phyloP scores from a whole-genome alignment of 768 basidiomycete species.

The Suillus alpinus region DNA sequence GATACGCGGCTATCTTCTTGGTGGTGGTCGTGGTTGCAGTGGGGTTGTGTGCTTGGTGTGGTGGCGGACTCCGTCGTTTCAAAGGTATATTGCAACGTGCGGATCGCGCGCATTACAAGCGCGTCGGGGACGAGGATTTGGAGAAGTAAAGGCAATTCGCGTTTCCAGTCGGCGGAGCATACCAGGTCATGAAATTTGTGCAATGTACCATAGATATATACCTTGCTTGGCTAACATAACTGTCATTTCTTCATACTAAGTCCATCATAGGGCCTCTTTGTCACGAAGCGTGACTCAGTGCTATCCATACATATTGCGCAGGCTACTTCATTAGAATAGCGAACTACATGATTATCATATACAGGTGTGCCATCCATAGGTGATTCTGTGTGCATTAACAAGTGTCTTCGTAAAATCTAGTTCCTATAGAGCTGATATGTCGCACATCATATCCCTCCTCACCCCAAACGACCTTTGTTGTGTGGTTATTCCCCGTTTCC shows the following conservation, averaged over 20 bases:
- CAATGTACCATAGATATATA: not conserved
- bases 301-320: too few relatives aligned
- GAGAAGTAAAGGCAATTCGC: constrained; percentile 40
- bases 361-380: not conserved
- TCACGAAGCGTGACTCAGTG: not conserved
- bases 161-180: not conserved
- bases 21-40: constrained; percentile 45
- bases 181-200: not conserved
- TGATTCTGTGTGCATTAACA: not conserved
- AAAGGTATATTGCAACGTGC: constrained; percentile 38
- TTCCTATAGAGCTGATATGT: not conserved
- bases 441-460: not conserved
- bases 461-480: not conserved
- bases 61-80: constrained; percentile 44
- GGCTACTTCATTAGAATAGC: not conserved
- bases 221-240: not conserved
- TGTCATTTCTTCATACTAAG: not conserved
- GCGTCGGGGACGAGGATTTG: constrained; percentile 47
- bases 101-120: constrained; percentile 40
- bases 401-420: not conserved
- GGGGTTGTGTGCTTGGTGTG: constrained; percentile 48
- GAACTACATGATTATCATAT: not conserved
- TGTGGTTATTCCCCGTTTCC: not conserved
- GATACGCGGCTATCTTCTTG: constrained; percentile 24
- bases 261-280: not conserved